phyloP scores from a whole-genome alignment of 129 eudicot genomes.

The Flaveria linearis region DNA sequence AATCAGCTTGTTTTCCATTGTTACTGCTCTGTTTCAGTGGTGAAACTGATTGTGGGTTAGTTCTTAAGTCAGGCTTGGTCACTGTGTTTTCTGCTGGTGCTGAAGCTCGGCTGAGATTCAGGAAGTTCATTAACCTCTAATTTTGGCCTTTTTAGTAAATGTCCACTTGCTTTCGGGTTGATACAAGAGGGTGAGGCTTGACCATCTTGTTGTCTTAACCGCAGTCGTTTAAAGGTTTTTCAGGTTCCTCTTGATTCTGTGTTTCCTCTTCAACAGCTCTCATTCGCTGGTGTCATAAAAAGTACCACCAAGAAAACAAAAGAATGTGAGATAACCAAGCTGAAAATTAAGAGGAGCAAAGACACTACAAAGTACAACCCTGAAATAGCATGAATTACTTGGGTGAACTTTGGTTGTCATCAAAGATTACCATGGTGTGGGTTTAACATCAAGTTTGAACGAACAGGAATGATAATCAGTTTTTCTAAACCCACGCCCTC shows the following conservation, averaged over 20 bases:
- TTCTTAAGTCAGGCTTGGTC: conserved; percentile 20
- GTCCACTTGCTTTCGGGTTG: conserved; percentile 25
- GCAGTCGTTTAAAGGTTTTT: conserved; percentile 64
- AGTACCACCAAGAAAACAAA: conserved; percentile 4
- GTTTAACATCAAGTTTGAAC: not conserved
- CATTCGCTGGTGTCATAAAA: conserved; percentile 32
- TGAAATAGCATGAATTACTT: conserved; percentile 10
- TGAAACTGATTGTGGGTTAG: conserved; percentile 33
- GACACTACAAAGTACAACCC: not conserved
- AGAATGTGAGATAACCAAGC: not conserved
- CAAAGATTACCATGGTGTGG: not conserved
- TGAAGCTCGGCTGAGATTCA: conserved; percentile 22
- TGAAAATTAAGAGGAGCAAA: conserved; percentile 11
- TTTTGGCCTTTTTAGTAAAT: conserved; percentile 29
- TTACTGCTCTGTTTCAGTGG: conserved; percentile 40
- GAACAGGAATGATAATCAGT: not conserved
- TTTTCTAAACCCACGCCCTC: not conserved
- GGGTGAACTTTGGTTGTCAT: not conserved
- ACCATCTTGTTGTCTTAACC: conserved; percentile 51
- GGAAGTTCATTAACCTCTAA: conserved; percentile 29
- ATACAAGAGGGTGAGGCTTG: conserved; percentile 44
- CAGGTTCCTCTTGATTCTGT: conserved; percentile 48
- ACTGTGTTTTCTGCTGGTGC: conserved; percentile 12
- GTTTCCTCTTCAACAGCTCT: conserved; percentile 49
- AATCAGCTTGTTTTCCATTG: conserved; percentile 56